Evolutionary conservation across 1,284 basidiomycete genomes (phyloP), one percentile per base, ranked within the genome.

Genomic region (Rhodotorula sp.): DNA sequence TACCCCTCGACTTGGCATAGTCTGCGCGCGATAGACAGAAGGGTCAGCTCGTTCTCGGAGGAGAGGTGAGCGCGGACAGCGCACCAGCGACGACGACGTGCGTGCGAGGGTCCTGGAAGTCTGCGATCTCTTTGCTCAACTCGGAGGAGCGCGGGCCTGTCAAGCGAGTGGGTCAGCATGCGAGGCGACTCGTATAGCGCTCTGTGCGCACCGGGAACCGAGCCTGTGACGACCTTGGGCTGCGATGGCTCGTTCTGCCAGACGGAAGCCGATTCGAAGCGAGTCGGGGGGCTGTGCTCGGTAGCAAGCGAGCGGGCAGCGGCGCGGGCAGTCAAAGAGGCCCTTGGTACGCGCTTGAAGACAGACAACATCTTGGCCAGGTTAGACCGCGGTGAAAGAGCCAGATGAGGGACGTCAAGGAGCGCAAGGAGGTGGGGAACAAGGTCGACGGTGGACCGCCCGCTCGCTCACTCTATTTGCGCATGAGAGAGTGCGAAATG

Each of bases 81-180:
- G 64, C 37, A 76, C 77, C 77, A 18, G 47, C 79, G 31, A 82
- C 80, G 46, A 83, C 75, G 44, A 79, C 76, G 67, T 82, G 80
- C 3, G 81, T 81, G 48, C 81, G 77, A 40, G 77, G 70, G 66
- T 83, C 82, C 68, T 82, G 81, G 65, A 82, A 80, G 20, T 69
- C 70, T 44, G 76, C 78, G 67, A 84, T 81, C 6, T 44, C 28
- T n/a, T 53, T 51, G 51, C 51, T 53, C 24, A 34, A 37, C 26
- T 61, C 30, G 51, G 16, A 30, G 24, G 57, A 44, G n/a, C 46
- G 31, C 26, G 34, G 44, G 13, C 60, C 64, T 59, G 50, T 11
- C 4, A 3, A 24, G 6, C 16, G 26, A 40, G n/a, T 20, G 26
- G n/a, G 16, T 51, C 9, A 20, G n/a, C 22, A 18, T 10, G n/a